Percentiles rank a stretch among this genome's conserved stretches.
phyloP scores from a whole-genome alignment of 2,329 filamentous ascomycete genomes.

The Aureobasidium sp. region DNA sequence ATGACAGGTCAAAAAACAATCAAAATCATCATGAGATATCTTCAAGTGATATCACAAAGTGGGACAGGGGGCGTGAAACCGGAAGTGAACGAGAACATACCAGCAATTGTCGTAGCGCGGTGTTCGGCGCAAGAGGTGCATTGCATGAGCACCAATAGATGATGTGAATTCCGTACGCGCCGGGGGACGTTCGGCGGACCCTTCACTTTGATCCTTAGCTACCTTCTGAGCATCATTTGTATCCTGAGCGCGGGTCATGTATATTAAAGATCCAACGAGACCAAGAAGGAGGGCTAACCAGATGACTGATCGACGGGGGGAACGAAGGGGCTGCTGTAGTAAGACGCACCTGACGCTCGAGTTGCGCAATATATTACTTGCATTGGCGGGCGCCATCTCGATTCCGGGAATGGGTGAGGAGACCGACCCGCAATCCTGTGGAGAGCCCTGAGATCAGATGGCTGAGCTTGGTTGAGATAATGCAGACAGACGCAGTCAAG shows the following conservation, averaged over 20 bases:
- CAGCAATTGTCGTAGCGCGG: neutral
- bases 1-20: neutral
- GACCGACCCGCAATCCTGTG: neutral
- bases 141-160: neutral
- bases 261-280: neutral
- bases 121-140: neutral
- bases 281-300: neutral
- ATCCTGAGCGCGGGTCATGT: neutral
- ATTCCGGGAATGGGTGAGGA: neutral
- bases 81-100: neutral
- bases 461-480: neutral
- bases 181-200: neutral
- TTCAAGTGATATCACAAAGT: neutral
- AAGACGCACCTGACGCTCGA: neutral
- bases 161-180: neutral
- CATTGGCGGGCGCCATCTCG: neutral
- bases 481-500: neutral
- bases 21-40: neutral
- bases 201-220: neutral
- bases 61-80: neutral
- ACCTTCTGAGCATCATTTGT: neutral
- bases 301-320: conserved; percentile 6
- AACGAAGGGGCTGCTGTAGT: neutral
- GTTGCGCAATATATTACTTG: conserved; percentile 5
- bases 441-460: neutral